A percentile compares a stretch with the other conserved stretches of the same genome.
Evolutionary conservation across 2,329 filamentous ascomycete species (phyloP).

Genomic region (Fusarium luffae): DNA sequence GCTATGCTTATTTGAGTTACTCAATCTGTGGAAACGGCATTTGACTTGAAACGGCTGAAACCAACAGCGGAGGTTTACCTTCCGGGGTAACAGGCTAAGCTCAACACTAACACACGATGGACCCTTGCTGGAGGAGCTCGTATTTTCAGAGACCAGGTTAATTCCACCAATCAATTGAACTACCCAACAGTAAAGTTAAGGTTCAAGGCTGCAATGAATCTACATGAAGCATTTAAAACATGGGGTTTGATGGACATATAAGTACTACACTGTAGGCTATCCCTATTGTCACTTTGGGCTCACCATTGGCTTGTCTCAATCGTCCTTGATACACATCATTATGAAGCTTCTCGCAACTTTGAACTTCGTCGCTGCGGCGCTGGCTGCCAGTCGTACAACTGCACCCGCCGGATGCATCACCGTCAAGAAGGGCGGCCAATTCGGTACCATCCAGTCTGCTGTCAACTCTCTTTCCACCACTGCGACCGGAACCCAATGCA

Average conservation of each 20-base stretch:
- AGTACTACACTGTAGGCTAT: background rate
- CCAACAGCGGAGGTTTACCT: conserved; percentile 19
- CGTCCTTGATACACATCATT: background rate
- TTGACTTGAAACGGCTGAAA: conserved; percentile 34
- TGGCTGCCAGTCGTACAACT: conserved; percentile 51
- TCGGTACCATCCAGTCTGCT: conserved; percentile 61
- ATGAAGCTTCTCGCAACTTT: conserved; percentile 38
- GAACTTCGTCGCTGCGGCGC: conserved; percentile 28
- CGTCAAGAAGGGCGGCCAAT: conserved; percentile 56
- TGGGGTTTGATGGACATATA: background rate
- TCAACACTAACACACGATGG: background rate
- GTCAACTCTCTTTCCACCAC: conserved; percentile 67
- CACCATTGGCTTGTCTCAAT: background rate
- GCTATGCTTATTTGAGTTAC: conserved; percentile 6
- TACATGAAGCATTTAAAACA: background rate
- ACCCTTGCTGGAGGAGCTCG: conserved; percentile 5
- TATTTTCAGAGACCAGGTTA: background rate
- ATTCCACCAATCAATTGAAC: conserved; percentile 31
- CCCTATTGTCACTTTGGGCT: background rate
- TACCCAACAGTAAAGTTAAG: background rate
- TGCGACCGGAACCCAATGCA: conserved; percentile 62
- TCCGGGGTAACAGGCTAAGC: conserved; percentile 9
- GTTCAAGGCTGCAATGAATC: background rate
- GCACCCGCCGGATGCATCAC: conserved; percentile 62
- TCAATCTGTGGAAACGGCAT: background rate